Conservation (phyloP, 2,329 filamentous ascomycete species). For the Hymenoscyphus occultus region DNA sequence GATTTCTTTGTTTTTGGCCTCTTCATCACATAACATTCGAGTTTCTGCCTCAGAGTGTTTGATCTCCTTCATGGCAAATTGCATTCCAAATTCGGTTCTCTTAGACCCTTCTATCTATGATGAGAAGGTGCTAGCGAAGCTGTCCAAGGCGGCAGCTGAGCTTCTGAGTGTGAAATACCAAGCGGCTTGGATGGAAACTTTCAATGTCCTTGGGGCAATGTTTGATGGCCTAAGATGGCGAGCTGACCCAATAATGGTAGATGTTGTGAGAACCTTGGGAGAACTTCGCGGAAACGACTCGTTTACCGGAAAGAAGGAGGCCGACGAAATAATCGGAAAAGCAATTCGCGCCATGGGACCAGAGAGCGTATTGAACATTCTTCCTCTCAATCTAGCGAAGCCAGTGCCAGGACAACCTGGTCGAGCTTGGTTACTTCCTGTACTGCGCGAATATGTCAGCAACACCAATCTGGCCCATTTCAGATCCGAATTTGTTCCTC, state of each 20-base stretch:
- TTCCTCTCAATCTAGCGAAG: conserved; percentile 82
- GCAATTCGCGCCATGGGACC: conserved; percentile 90
- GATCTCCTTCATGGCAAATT: conserved; percentile 88
- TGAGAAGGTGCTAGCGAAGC: conserved; percentile 81
- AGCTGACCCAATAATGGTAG: conserved; percentile 72
- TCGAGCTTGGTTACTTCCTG: conserved; percentile 89
- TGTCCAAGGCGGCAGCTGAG: conserved; percentile 69
- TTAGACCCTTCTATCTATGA: conserved; percentile 89
- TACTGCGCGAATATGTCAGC: conserved; percentile 83
- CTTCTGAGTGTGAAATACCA: conserved; percentile 89
- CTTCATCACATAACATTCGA: conserved; percentile 87
- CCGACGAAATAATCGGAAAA: conserved; percentile 83
- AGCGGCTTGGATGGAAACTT: conserved; percentile 90
- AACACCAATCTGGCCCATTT: conserved; percentile 89
- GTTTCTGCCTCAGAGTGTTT: conserved; percentile 93
- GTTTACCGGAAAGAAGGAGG: conserved; percentile 92
- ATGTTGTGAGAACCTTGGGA: conserved; percentile 75
- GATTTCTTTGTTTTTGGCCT: conserved; percentile 78
- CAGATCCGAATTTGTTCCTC: conserved; percentile 76
- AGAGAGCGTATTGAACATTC: conserved; percentile 72
- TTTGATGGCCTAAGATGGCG: conserved; percentile 86
- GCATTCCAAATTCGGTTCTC: conserved; percentile 78
- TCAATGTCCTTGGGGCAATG: conserved; percentile 81
- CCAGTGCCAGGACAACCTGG: conserved; percentile 76
- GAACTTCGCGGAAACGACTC: conserved; percentile 84